Evolutionary conservation across 2,329 filamentous ascomycete species (phyloP), one percentile per base, ranked within the genome.

Genomic region (Huntiella decipiens): DNA sequence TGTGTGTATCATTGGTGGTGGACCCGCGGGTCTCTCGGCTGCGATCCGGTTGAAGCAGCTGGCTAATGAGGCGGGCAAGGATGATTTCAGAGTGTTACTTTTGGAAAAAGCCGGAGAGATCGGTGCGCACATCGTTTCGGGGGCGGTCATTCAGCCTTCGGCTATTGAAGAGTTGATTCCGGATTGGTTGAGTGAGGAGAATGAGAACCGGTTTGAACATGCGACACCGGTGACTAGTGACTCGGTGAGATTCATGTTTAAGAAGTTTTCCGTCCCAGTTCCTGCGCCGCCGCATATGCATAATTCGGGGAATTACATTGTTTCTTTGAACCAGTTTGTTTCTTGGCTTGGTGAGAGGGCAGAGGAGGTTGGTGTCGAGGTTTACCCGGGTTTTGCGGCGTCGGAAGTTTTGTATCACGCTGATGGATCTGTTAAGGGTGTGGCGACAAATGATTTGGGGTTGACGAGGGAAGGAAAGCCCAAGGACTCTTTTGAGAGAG

Each of bases 261-360:
- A 87, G 65, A 81, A 70, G 45, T 68, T 68, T 51, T 68, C 86
- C 0, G 75, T 93, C 48, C 84, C 85, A 4, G 67, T 96, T 45
- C 91, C 88, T 1, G 77, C 79, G 10, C 91, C 91, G 38, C 91
- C 91, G 31, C 91, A 96, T 66, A 98, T 98, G 91, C 77, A 87
- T 67, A 98, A 98, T 60, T 75, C 93, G 56, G 91, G 91, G 54
- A 98, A 98, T 64, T 96, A 92, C 62, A 98, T 98, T 54, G 77
- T 98, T 57, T 93, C 84, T 57, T 65, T 98, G 56, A 96, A 92
- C 61, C 84, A 96, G 61, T 80, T 98, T 57, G 82, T 82, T 48
- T 92, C 88, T 63, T 98, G 91, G 91, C 70, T 98, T 2, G 87
- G 84, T 42, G 91, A 96, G 60, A 76, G 88, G 41, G 91, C 91